Evolutionary conservation across 2,329 filamentous ascomycete species (phyloP).

Genomic region (Fusarium sp.): DNA sequence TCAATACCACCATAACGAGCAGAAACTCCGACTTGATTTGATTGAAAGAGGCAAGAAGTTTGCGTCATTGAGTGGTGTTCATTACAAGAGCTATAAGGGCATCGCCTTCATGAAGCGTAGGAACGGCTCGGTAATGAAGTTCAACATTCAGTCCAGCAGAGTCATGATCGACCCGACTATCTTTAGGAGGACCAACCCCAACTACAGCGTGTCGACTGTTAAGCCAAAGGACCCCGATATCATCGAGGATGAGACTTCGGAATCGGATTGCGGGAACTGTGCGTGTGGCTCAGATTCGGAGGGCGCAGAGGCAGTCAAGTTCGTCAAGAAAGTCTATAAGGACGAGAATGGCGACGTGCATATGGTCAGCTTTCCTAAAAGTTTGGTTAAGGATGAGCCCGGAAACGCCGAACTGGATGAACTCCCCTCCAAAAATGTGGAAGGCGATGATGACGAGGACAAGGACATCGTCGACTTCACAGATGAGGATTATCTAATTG

Average conservation of each 20-base stretch:
- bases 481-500: conserved; percentile 85
- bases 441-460: background rate
- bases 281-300: conserved; percentile 54
- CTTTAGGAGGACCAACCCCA: conserved; percentile 85
- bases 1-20: conserved; percentile 79
- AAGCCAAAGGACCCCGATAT: conserved; percentile 75
- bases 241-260: conserved; percentile 58
- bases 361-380: conserved; percentile 43
- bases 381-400: conserved; percentile 45
- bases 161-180: conserved; percentile 88
- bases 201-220: conserved; percentile 80
- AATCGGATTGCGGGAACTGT: conserved; percentile 49
- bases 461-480: conserved; percentile 63
- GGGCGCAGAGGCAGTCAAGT: conserved; percentile 54
- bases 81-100: conserved; percentile 84
- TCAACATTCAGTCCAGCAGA: conserved; percentile 86
- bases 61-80: conserved; percentile 79
- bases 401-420: conserved; percentile 64
- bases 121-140: conserved; percentile 69
- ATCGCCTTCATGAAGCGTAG: conserved; percentile 88
- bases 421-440: conserved; percentile 48
- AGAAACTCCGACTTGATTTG: conserved; percentile 70
- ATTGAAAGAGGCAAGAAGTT: conserved; percentile 88
- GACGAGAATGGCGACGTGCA: conserved; percentile 52
- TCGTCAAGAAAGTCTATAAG: conserved; percentile 63